Evolutionary conservation across 2,329 filamentous ascomycete species (phyloP).

Genomic region (Xylaria multiplex): DNA sequence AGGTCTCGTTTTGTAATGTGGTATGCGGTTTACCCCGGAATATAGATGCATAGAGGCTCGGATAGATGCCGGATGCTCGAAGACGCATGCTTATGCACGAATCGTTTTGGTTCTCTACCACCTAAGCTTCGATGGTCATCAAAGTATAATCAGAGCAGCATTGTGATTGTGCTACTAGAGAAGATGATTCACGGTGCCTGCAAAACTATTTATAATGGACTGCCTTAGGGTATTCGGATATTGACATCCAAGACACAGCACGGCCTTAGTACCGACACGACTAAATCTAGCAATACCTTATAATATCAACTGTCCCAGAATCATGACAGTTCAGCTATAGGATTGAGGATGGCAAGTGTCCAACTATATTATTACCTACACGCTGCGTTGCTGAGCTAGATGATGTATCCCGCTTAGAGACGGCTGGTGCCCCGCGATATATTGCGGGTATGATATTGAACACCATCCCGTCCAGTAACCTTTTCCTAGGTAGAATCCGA

Average conservation of each 20-base stretch:
- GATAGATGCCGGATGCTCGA: not conserved
- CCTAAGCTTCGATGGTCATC: conserved; percentile 1
- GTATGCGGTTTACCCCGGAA: too few species aligned
- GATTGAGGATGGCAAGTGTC: too few species aligned
- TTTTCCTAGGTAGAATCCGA: not conserved
- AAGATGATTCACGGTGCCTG: not conserved
- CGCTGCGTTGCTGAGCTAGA: too few species aligned
- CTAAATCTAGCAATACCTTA: not conserved
- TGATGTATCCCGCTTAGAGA: conserved; percentile 7
- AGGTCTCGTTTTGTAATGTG: not conserved
- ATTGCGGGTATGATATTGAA: conserved; percentile 19
- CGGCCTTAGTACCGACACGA: not conserved
- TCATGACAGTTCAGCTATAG: too few species aligned
- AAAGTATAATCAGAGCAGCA: conserved; percentile 12
- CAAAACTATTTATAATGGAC: not conserved
- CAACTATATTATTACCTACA: too few species aligned
- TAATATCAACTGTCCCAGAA: too few species aligned
- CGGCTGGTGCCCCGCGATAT: conserved; percentile 25
- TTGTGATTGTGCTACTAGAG: not conserved
- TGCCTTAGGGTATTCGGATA: conserved; percentile 5
- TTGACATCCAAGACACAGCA: conserved; percentile 7
- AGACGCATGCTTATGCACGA: conserved; percentile 3
- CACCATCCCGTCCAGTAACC: not conserved
- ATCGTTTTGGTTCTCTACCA: not conserved
- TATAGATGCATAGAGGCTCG: not conserved